Base-by-base conservation (phyloP, 306 rosid species). In the Ochetophila trinervis region DNA sequence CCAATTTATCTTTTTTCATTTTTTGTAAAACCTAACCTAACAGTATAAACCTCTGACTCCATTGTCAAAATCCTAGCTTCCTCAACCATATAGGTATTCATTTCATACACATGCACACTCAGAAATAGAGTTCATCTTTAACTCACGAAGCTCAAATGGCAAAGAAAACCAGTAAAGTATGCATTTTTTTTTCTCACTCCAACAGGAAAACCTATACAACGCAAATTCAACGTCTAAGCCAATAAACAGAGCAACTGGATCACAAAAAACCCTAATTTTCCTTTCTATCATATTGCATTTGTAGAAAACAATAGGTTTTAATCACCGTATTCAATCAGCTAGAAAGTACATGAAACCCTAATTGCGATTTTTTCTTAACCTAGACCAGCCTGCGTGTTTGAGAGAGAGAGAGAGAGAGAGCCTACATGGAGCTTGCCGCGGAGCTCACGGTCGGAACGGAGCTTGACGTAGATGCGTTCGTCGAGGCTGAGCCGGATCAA, bases 391-490 rank as follows among this genome's bases (percentile, higher is more conserved):
- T 4, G 37, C 14, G 35, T 9, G 47, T 24, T 8, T 17, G 36
- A 20, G 36, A 76, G 56, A 19, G 66, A 53, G 51, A n/a, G 22
- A 14, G 30, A 13, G 4, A 54, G 54, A 34, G 15, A 14, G 45
- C 55, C 6, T 83, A 94, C 97, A 61, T 90, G 97, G 78, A 94
- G 99, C 82, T 88, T 94, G 72, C 99, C 99, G 34, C 96, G 97
- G 50, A 94, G 99, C 76, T 94, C 99, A 58, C 97, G 82, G 65
- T 94, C 97, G 36, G 96, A 90, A 44, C 97, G 97, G 9, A 90
- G 99, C 79, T 94, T 94, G 79, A 94, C 99, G 63, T 94, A 94
- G 81, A 94, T 94, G 68, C 97, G 99, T 69, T 94, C 99, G 63
- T 94, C 99, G 37, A 94, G 96, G 84, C 99, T 94, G 56, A 94